phyloP scores from a whole-genome alignment of 2,329 filamentous ascomycete species.

The Pseudogymnoascus sp. region DNA sequence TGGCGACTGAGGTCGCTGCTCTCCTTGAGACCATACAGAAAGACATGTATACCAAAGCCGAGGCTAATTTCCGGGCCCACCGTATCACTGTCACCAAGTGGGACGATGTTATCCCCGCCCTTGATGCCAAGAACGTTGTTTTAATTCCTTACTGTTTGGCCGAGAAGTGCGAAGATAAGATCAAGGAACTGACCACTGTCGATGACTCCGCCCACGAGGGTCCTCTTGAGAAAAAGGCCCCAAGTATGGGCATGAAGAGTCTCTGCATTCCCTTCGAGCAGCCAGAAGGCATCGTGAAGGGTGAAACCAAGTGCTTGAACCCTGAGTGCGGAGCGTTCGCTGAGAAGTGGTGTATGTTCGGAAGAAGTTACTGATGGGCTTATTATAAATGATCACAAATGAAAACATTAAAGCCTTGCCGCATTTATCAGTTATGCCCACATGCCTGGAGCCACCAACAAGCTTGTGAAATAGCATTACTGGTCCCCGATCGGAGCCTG shows the following conservation, averaged over 20 bases:
- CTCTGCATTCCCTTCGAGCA: slow-evolving; percentile 79
- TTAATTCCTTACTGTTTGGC: slow-evolving; percentile 85
- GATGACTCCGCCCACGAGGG: slow-evolving; percentile 44
- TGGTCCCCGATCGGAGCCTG: background rate
- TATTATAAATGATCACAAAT: background rate
- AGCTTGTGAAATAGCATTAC: background rate
- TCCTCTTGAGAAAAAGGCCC: slow-evolving; percentile 41
- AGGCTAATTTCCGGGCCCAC: slow-evolving; percentile 70
- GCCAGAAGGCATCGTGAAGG: slow-evolving; percentile 68
- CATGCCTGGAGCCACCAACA: background rate
- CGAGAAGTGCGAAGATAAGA: slow-evolving; percentile 77
- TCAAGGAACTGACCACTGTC: slow-evolving; percentile 85
- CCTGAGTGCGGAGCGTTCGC: slow-evolving; percentile 72
- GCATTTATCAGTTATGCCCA: background rate
- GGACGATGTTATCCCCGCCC: slow-evolving; percentile 82
- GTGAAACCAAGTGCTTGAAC: slow-evolving; percentile 85
- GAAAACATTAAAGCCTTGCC: background rate
- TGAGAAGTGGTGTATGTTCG: slow-evolving; percentile 89
- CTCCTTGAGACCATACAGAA: slow-evolving; percentile 85
- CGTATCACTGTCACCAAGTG: slow-evolving; percentile 75
- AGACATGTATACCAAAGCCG: slow-evolving; percentile 69
- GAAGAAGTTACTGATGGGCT: slow-evolving; percentile 44
- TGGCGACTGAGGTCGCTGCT: slow-evolving; percentile 65
- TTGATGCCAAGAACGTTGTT: slow-evolving; percentile 88
- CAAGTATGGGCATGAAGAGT: slow-evolving; percentile 69